Evolutionary conservation across 345 rosid genomes (phyloP).

Genomic region (Trapa incisa): DNA sequence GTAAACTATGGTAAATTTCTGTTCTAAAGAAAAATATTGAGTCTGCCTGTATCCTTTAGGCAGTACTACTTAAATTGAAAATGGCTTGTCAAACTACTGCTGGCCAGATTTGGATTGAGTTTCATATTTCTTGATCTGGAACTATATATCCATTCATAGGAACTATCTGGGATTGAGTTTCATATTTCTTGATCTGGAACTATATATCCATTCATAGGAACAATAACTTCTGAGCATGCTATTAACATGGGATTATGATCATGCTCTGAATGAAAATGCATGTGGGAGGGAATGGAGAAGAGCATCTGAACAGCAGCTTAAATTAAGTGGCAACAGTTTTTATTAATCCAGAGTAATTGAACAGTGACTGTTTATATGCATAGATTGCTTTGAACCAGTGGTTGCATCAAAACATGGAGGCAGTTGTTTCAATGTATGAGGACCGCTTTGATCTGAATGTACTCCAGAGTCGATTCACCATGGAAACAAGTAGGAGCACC

Average conservation of each 20-base stretch:
- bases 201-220: background rate
- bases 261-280: background rate
- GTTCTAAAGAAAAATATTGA: background rate
- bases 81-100: background rate
- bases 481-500: slow-evolving; percentile 24
- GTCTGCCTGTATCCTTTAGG: background rate
- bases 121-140: background rate
- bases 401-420: slow-evolving; percentile 83
- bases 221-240: background rate
- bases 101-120: background rate
- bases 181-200: background rate
- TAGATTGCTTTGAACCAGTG: slow-evolving; percentile 83
- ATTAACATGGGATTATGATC: background rate
- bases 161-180: background rate
- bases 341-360: background rate
- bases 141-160: background rate
- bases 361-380: slow-evolving; percentile 7
- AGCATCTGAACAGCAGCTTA: background rate
- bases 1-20: background rate
- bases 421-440: slow-evolving; percentile 82
- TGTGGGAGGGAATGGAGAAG: background rate
- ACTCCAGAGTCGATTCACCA: slow-evolving; percentile 33
- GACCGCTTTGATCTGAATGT: slow-evolving; percentile 77
- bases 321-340: too few relatives aligned
- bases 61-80: background rate